phyloP scores from a whole-genome alignment of 305 asterid genomes.

The Fraxinus albicans region DNA sequence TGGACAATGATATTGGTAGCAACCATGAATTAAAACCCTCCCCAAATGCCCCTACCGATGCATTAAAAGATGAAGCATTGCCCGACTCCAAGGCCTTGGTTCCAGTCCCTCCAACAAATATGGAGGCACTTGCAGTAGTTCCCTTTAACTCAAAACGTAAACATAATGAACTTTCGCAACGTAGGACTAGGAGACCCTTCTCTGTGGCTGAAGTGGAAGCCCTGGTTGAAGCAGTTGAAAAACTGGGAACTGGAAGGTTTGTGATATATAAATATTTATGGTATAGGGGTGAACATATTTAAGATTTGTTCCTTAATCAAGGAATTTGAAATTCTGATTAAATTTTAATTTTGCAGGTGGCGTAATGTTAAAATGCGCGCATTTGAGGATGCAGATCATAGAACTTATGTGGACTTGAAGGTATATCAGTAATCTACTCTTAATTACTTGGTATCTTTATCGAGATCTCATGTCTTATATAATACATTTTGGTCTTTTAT shows the following conservation, averaged over 20 bases:
- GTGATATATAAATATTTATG: background rate
- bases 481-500: background rate
- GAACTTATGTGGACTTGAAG: constrained; percentile 96
- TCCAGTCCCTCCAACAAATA: constrained; percentile 33
- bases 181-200: constrained; percentile 90
- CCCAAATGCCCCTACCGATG: constrained; percentile 34
- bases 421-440: constrained; percentile 30
- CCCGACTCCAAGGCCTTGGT: constrained; percentile 68
- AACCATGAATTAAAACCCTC: constrained; percentile 31
- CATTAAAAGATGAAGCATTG: constrained; percentile 33
- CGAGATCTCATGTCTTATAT: background rate
- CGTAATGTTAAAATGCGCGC: constrained; percentile 93
- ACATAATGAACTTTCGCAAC: constrained; percentile 66
- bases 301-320: background rate
- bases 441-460: background rate
- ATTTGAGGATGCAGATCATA: constrained; percentile 84
- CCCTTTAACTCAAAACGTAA: constrained; percentile 58
- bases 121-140: constrained; percentile 57
- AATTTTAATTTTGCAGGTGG: constrained; percentile 63
- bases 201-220: constrained; percentile 88
- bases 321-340: background rate
- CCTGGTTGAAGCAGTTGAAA: constrained; percentile 88
- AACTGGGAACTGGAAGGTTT: constrained; percentile 87
- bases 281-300: background rate
- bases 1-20: constrained; percentile 35